These are phyloP conservation scores for Cyberlindnera nakhonratchasimensis DNA, from an alignment of 805 yeast species.

Conservation along the genomic window DNA sequence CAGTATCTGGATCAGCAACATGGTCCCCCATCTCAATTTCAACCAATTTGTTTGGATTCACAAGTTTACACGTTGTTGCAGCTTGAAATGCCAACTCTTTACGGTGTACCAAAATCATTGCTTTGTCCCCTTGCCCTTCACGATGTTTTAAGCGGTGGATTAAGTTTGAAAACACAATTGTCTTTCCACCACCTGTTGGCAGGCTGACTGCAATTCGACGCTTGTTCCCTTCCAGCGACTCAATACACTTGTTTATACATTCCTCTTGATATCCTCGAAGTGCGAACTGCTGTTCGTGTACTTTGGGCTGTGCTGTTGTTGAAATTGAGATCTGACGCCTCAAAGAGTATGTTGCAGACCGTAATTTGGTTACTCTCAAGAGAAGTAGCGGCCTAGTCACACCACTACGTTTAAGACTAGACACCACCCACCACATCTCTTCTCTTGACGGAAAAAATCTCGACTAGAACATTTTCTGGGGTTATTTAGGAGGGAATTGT, in stretches of 20 bases:
- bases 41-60: constrained; percentile 50
- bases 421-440: too few species aligned
- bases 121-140: constrained; percentile 30
- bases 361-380: background rate
- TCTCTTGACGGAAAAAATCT: too few species aligned
- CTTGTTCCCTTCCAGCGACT: constrained; percentile 42
- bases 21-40: constrained; percentile 67
- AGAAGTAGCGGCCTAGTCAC: background rate
- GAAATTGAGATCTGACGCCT: background rate
- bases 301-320: background rate
- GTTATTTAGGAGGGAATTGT: background rate
- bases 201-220: constrained; percentile 73
- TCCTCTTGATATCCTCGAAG: constrained; percentile 63
- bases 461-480: background rate
- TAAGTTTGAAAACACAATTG: constrained; percentile 67
- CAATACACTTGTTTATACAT: constrained; percentile 56
- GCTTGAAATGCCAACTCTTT: constrained; percentile 79
- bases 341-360: background rate
- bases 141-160: constrained; percentile 42
- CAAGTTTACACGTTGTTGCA: constrained; percentile 39
- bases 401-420: too few species aligned
- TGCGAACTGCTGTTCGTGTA: constrained; percentile 1
- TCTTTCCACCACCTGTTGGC: constrained; percentile 96
- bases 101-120: constrained; percentile 73
- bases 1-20: constrained; percentile 35